Base-by-base conservation (phyloP, 1,284 basidiomycete genomes). In the Xerocomus amazonicus region DNA sequence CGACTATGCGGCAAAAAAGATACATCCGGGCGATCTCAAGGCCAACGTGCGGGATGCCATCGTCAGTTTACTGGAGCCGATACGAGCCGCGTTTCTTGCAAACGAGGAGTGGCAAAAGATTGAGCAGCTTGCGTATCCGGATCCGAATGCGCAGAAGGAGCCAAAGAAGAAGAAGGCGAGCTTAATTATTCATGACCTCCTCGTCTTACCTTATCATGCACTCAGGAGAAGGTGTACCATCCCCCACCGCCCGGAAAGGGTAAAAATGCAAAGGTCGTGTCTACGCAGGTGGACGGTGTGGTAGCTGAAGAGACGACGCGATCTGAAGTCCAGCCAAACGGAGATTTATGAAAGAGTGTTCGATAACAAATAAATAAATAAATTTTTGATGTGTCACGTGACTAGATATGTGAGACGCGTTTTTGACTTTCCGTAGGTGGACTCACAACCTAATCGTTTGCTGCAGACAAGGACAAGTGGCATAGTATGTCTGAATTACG, bases 11-110 rank as follows among this genome's bases (percentile, higher is more conserved):
- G 78, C 75, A 50, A 88, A 86, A 70, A 79, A 81, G 53, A 61
- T 99, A 6, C 93, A 97, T 68, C 97, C 96, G 1, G 86, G 84
- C 28, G 97, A 98, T 68, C 72, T 99, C 59, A 99, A 99, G 75
- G 71, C 71, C 8, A 82, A 83, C 1, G 91, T 97, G 7, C 77
- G 81, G n/a, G 82, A 83, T 28, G 87, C 86, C 6, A 85, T 99
- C 60, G 78, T 80, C 58, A 73, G 73, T n/a, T 71, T 99, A 28
- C 72, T 99, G 34, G 83, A 81, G 28, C 96, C 96, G 0, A 87
- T 99, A 45, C 81, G 88, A 57, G 78, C 82, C 57, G 77, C 82
- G 44, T 97, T 91, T 60, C 80, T 86, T 58, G 79, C 72, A 50
- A 83, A 83, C 59, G 79, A 85, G 57, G 91, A 92, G 64, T 98